Evolutionary conservation across 2,329 filamentous ascomycete genomes (phyloP), one percentile per base, ranked within the genome.

Genomic region (Hymenoscyphus occultus): DNA sequence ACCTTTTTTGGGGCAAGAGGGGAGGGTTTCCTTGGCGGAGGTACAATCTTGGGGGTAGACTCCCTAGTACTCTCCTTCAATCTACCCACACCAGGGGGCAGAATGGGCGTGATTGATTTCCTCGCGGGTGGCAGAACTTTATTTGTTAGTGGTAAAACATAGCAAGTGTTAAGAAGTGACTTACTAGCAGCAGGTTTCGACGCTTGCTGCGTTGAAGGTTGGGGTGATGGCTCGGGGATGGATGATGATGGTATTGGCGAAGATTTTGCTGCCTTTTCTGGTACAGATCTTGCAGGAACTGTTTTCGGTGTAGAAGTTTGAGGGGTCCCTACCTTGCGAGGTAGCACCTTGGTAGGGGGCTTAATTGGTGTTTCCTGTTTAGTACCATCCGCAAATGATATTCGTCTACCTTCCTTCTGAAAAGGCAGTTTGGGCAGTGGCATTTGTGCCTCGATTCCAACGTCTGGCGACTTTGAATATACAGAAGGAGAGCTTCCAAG

Each of bases 391-490:
- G 63, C 59, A 48, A 72, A 69, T 7, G 70, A 69, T 32, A 74
- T 65, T 62, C 68, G 58, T 57, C 68, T 61, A 35, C 60, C 65
- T 39, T 63, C 28, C 39, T 65, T 64, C 16, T 69, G 67, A n/a
- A 71, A 39, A 19, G 71, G 68, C 56, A 70, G 65, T 51, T 71
- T 51, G 9, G 45, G 45, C n/a, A 71, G 35, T n/a, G 71, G 69
- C 61, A 71, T 67, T 42, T 71, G 67, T 35, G 65, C 64, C 39
- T 70, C 71, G 51, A 71, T 61, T n/a, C 69, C 65, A 45, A 68
- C 61, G 10, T 69, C 67, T 6, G 71, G 63, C 9, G 69, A 67
- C 16, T 32, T 19, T 16, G 59, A 65, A 1, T 61, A 39, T 1
- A 48, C 28, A 14, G 62, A 60, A 32, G 71, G 69, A 28, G 72